Conservation (phyloP, 257 asterid species). For the Penstemon eatonii region DNA sequence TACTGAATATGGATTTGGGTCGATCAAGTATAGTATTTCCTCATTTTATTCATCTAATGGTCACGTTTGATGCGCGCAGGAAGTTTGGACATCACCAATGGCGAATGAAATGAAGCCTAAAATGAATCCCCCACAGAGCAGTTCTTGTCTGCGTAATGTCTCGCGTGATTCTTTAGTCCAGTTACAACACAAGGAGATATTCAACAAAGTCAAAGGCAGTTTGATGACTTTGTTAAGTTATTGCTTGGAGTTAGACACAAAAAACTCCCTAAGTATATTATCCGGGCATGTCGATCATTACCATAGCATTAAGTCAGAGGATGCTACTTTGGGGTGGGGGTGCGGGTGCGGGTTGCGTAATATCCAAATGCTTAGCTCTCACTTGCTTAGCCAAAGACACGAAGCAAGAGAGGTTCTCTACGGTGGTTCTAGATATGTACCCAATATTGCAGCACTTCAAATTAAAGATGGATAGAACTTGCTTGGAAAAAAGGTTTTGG, state of each 20-base stretch:
- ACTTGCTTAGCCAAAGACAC: conserved; percentile 59
- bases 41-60: no score
- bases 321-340: conserved; percentile 53
- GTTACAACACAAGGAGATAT: conserved; percentile 44
- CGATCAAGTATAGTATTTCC: no score
- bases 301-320: conserved; percentile 56
- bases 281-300: conserved; percentile 79
- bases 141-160: conserved; percentile 35
- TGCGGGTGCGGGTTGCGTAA: conserved; percentile 95
- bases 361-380: conserved; percentile 93
- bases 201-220: conserved; percentile 45
- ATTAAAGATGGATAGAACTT: conserved; percentile 79
- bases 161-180: conserved; percentile 35
- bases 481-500: conserved; percentile 90
- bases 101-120: no score
- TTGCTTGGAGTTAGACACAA: conserved; percentile 66
- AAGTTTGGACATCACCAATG: no score
- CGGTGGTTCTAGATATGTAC: conserved; percentile 85
- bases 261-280: conserved; percentile 46
- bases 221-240: conserved; percentile 55
- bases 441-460: conserved; percentile 73
- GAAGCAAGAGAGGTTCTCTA: conserved; percentile 60
- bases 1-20: no score
- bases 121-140: conserved; percentile 27
- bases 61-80: no score